These are phyloP conservation scores for Aureobasidium musti DNA, from an alignment of 2,329 filamentous ascomycete species.

Conservation along the genomic window DNA sequence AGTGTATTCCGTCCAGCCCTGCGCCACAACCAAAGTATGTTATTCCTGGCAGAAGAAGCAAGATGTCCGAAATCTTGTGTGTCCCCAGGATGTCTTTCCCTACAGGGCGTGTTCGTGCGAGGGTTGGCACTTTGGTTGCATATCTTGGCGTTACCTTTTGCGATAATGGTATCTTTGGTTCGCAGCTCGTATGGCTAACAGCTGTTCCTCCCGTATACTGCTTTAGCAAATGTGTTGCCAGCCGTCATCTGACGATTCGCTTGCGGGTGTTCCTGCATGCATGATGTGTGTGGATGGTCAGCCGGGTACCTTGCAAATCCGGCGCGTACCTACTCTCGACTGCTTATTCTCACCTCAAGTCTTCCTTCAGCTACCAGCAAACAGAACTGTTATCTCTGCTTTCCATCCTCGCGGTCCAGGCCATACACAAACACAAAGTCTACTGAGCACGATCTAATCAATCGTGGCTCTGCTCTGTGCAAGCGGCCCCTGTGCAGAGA, in stretches of 20 bases:
- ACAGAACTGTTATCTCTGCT: background rate
- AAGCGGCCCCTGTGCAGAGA: background rate
- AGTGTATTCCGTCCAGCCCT: conserved; percentile 2
- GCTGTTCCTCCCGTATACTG: background rate
- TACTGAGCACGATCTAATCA: background rate
- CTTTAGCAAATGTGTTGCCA: no score
- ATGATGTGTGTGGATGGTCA: conserved; percentile 7
- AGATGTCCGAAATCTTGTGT: background rate
- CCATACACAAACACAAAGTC: background rate
- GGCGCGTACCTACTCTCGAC: conserved; percentile 1
- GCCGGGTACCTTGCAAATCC: conserved; percentile 1
- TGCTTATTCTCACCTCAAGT: conserved; percentile 19
- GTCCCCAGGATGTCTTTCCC: conserved; percentile 11
- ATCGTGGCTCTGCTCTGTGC: background rate
- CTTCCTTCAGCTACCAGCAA: background rate
- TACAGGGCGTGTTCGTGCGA: conserved; percentile 10
- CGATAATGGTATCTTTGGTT: background rate
- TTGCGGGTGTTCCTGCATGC: conserved; percentile 17
- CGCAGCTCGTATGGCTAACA: no score
- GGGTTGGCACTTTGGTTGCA: background rate
- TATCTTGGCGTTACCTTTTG: background rate
- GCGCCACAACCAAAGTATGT: background rate
- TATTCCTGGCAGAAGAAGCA: background rate
- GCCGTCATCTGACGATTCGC: background rate
- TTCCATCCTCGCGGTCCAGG: background rate